Evolutionary conservation across 1,284 basidiomycete genomes (phyloP), one percentile per base, ranked within the genome.

Genomic region (Papiliotrema nemorosa): DNA sequence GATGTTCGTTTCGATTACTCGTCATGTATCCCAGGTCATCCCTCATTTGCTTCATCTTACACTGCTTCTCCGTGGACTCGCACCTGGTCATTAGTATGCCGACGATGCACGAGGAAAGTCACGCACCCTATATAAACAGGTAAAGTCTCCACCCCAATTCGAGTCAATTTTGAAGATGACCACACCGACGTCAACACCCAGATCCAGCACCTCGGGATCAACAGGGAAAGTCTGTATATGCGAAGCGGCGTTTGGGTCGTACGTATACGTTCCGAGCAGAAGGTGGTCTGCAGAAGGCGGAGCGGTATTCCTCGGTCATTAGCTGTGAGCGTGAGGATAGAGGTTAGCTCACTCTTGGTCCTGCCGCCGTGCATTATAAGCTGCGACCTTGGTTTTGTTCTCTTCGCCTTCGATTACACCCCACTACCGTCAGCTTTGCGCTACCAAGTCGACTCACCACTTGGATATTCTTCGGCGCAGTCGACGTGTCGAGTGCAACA

Each of bases 121-220:
- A 68, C 74, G 61, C 45, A 97, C 80, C 46, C 93, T 82, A 73
- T 97, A 97, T 31, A 97, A 69, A 73, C 93, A 97, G 0, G 93
- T 97, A 66, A 82, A 88, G 55, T 85, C 83, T 65, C 81, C 81
- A 25, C 93, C 94, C 84, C 90, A 94, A 68, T 97, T 97, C 66
- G 79, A 86, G 69, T 82, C 79, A 59, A 97, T 77, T 58, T 82
- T 76, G 63, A 96, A 78, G 50, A 87, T 82, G 16, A 97, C 86
- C 41, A 90, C 77, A 1, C 86, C 85, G 61, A 91, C 85, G 66
- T 89, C 87, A 48, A 94, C 78, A 5, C 80, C 83, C 16, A 91
- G 77, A 13, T 81, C 80, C 46, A 76, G 77, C 22, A 91, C 79
- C 43, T 85, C 84, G 44, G 81, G 75, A 0, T 80, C 77, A 3